phyloP scores from a whole-genome alignment of 805 yeast genomes.

The Ogataea thermomethanolica region DNA sequence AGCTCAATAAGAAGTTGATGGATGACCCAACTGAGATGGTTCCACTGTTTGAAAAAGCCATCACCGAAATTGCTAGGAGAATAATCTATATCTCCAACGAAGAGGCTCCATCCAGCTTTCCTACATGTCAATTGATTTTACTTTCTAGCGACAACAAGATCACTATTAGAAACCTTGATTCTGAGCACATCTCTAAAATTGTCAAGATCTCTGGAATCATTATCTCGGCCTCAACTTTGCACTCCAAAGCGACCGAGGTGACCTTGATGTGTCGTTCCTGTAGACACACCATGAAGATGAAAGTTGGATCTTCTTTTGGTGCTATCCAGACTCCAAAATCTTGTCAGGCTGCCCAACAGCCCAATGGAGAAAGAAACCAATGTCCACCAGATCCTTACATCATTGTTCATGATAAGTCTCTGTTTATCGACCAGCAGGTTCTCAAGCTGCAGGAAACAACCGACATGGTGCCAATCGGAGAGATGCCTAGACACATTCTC shows the following conservation, averaged over 20 bases:
- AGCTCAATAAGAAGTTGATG: slow-evolving; percentile 73
- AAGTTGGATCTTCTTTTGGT: slow-evolving; percentile 66
- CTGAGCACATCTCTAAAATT: slow-evolving; percentile 84
- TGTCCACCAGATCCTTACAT: slow-evolving; percentile 94
- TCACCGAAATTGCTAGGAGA: slow-evolving; percentile 81
- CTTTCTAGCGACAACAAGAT: slow-evolving; percentile 68
- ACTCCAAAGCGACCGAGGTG: slow-evolving; percentile 81
- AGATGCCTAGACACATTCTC: slow-evolving; percentile 91
- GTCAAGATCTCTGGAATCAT: slow-evolving; percentile 91
- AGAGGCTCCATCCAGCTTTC: slow-evolving; percentile 54
- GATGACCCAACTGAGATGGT: slow-evolving; percentile 89
- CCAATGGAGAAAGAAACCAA: slow-evolving; percentile 44
- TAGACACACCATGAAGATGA: slow-evolving; percentile 69
- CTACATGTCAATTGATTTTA: slow-evolving; percentile 78
- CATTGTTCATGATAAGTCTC: slow-evolving; percentile 88
- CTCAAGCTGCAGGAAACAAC: slow-evolving; percentile 95
- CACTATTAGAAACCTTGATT: slow-evolving; percentile 76
- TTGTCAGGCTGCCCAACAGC: slow-evolving; percentile 60
- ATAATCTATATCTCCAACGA: slow-evolving; percentile 53
- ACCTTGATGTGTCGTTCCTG: slow-evolving; percentile 86
- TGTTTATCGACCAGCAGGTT: slow-evolving; percentile 93
- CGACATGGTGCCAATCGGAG: slow-evolving; percentile 98
- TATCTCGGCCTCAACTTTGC: slow-evolving; percentile 83
- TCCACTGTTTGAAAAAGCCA: slow-evolving; percentile 79
- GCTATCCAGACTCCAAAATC: slow-evolving; percentile 60